phyloP scores from a whole-genome alignment of 2,329 filamentous ascomycete genomes.

The Neopestalotiopsis sp. region DNA sequence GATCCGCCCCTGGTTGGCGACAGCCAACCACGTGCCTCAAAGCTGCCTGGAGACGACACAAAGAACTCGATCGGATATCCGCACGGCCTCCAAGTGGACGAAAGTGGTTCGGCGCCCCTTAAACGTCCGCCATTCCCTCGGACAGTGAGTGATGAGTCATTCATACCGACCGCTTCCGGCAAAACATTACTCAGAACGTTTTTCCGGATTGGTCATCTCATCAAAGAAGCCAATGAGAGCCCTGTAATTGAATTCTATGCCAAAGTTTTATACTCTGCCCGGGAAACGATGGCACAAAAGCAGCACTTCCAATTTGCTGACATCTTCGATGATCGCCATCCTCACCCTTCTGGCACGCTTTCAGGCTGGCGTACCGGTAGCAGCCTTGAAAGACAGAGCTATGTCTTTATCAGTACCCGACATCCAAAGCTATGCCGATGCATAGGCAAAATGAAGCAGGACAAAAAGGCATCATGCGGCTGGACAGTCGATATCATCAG shows the following conservation, averaged over 20 bases:
- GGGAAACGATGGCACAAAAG: constrained; percentile 53
- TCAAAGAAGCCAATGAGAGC: constrained; percentile 49
- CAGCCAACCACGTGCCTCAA: neutral
- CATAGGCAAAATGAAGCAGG: constrained; percentile 33
- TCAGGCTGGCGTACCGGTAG: constrained; percentile 33
- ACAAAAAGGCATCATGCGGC: constrained; percentile 29
- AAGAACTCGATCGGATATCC: neutral
- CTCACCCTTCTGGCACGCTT: constrained; percentile 45
- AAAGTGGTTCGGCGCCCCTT: constrained; percentile 46
- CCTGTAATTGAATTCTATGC: constrained; percentile 68
- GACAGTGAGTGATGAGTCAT: constrained; percentile 55
- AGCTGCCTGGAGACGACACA: neutral
- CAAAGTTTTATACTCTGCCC: constrained; percentile 61
- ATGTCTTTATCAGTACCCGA: constrained; percentile 29
- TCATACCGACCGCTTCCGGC: constrained; percentile 57
- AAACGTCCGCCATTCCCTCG: constrained; percentile 56
- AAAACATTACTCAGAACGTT: constrained; percentile 59
- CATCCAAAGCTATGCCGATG: constrained; percentile 34
- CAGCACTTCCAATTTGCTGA: constrained; percentile 71
- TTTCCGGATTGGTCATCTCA: constrained; percentile 68
- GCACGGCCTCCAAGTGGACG: neutral
- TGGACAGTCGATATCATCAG: constrained; percentile 32
- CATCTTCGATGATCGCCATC: constrained; percentile 63
- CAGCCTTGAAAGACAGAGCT: constrained; percentile 33
- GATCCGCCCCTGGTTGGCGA: constrained; percentile 18